These are phyloP conservation scores for Hypoxylon fuscum DNA, from an alignment of 495 filamentous ascomycete genomes.

Conservation along the genomic window DNA sequence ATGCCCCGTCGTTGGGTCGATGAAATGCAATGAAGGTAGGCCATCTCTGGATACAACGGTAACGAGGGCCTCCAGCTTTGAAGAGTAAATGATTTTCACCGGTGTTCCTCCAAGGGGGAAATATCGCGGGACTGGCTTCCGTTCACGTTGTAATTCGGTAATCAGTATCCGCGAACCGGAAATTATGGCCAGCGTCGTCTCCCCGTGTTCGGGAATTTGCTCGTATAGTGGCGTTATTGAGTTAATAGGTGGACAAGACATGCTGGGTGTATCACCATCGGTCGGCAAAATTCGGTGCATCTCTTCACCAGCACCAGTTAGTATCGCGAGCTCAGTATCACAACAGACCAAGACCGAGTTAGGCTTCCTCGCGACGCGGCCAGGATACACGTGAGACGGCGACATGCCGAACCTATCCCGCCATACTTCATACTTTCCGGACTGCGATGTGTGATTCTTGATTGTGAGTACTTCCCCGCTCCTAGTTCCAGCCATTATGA, in stretches of 20 bases:
- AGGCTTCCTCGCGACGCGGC: constrained; percentile 19
- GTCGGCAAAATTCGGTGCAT: constrained; percentile 52
- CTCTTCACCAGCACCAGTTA: constrained; percentile 35
- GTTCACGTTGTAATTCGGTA: constrained; percentile 55
- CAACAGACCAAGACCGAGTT: constrained; percentile 36
- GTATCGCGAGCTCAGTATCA: constrained; percentile 38
- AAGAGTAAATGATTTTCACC: constrained; percentile 62
- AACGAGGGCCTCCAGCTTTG: constrained; percentile 59
- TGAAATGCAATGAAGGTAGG: constrained; percentile 53
- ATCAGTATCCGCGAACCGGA: constrained; percentile 59
- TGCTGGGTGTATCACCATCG: constrained; percentile 45
- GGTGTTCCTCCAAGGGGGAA: constrained; percentile 60
- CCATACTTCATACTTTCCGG: constrained; percentile 6
- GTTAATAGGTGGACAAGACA: constrained; percentile 42
- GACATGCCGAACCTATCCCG: constrained; percentile 31
- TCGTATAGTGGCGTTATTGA: constrained; percentile 43
- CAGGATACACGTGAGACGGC: constrained; percentile 32
- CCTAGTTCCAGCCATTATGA: constrained; percentile 52
- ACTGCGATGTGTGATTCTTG: constrained; percentile 6
- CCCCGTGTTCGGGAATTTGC: constrained; percentile 33
- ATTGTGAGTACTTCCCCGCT: constrained; percentile 55
- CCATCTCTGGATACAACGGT: constrained; percentile 55
- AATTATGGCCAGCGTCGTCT: constrained; percentile 49
- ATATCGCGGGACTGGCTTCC: constrained; percentile 62
- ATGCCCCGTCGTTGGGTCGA: constrained; percentile 57